phyloP scores from a whole-genome alignment of 345 rosid species.

The Triadica sebifera region DNA sequence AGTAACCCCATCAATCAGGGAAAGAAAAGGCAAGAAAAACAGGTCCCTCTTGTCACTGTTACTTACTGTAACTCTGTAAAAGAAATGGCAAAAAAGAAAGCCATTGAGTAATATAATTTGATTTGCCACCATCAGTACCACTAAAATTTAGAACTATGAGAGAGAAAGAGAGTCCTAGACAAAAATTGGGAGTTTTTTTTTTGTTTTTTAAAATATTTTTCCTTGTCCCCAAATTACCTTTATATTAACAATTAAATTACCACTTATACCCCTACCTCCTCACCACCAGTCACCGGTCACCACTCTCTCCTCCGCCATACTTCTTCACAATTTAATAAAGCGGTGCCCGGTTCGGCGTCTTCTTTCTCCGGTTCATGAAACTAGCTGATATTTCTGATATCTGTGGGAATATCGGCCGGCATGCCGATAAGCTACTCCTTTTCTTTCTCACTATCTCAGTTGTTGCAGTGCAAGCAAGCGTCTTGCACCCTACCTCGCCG shows the following conservation, averaged over 20 bases:
- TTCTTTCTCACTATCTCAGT: constrained; percentile 74
- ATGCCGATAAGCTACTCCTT: constrained; percentile 62
- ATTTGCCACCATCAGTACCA: background rate
- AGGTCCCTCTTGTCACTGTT: constrained; percentile 16
- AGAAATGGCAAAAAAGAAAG: background rate
- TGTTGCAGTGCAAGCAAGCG: constrained; percentile 61
- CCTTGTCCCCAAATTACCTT: constrained; percentile 21
- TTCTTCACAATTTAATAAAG: constrained; percentile 45
- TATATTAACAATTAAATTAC: background rate
- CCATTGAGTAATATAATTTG: constrained; percentile 14
- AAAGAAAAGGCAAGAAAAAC: constrained; percentile 3
- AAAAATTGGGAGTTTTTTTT: constrained; percentile 33
- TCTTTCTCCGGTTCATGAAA: constrained; percentile 69
- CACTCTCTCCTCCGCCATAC: background rate
- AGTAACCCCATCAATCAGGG: constrained; percentile 11
- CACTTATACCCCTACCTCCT: constrained; percentile 1
- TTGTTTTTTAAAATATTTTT: background rate
- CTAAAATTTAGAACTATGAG: background rate
- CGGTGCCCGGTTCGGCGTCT: constrained; percentile 80
- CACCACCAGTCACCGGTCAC: background rate
- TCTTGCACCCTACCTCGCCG: constrained; percentile 51
- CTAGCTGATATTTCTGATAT: constrained; percentile 42
- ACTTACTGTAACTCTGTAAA: constrained; percentile 6
- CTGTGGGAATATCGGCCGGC: constrained; percentile 46
- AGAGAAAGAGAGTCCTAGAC: background rate